Evolutionary conservation across 768 basidiomycete genomes (phyloP).

Genomic region (Russula brevipes): DNA sequence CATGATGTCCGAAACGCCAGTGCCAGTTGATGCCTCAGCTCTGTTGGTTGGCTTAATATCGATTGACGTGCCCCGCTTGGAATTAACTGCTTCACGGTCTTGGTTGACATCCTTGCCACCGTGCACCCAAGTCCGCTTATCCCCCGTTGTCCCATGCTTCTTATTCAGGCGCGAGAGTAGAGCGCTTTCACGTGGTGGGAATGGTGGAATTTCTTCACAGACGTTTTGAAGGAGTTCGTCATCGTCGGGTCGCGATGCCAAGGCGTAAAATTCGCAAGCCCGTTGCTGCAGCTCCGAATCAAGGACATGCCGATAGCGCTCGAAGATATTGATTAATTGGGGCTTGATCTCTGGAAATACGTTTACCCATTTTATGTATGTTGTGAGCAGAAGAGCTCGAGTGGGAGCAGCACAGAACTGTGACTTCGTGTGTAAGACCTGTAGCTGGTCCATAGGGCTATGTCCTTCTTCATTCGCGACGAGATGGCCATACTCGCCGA

Average conservation of each 20-base stretch:
- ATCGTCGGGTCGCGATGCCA: conserved; percentile 79
- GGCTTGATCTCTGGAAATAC: conserved; percentile 98
- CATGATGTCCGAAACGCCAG: conserved; percentile 53
- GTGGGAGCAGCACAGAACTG: conserved; percentile 92
- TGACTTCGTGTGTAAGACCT: conserved; percentile 87
- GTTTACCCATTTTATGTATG: conserved; percentile 99
- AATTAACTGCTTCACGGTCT: conserved; percentile 59
- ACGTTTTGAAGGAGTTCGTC: conserved; percentile 91
- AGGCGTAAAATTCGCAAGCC: conserved; percentile 93
- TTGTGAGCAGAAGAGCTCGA: conserved; percentile 86
- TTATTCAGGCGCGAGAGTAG: conserved; percentile 81
- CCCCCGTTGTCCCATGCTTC: conserved; percentile 89
- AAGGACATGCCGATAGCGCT: conserved; percentile 94
- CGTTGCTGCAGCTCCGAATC: conserved; percentile 97
- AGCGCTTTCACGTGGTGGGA: conserved; percentile 91
- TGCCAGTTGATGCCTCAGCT: conserved; percentile 31
- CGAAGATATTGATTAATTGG: conserved; percentile 90
- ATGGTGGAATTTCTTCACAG: conserved; percentile 99
- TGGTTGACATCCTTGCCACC: conserved; percentile 91
- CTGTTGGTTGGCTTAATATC: conserved; percentile 31
- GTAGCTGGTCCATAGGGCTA: conserved; percentile 92
- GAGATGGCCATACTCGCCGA: conserved; percentile 97
- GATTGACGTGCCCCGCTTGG: conserved; percentile 27
- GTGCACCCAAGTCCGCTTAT: conserved; percentile 92
- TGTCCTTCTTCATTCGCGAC: conserved; percentile 94